Conservation (phyloP, 2,329 filamentous ascomycete species). For the Epichloe baconii region DNA sequence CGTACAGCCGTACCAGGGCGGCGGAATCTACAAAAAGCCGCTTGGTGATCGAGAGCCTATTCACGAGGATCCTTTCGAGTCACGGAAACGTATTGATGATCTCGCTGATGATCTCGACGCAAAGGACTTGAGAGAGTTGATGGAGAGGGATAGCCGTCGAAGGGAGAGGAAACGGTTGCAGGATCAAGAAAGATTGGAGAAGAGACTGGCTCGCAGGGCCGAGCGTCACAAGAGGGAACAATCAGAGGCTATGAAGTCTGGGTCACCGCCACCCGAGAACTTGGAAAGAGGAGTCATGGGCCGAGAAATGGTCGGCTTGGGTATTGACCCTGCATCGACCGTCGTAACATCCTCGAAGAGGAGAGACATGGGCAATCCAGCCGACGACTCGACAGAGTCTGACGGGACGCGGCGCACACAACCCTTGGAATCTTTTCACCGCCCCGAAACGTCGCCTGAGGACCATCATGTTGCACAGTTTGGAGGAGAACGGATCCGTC, state of each 20-base stretch:
- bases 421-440: slow-evolving; percentile 18
- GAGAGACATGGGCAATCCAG: slow-evolving; percentile 14
- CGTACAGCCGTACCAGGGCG: slow-evolving; percentile 31
- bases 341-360: slow-evolving; percentile 43
- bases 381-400: slow-evolving; percentile 13
- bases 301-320: slow-evolving; percentile 42
- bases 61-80: slow-evolving; percentile 46
- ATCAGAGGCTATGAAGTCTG: slow-evolving; percentile 37
- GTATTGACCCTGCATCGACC: slow-evolving; percentile 41
- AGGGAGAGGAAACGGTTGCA: slow-evolving; percentile 58
- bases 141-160: slow-evolving; percentile 78
- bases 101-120: slow-evolving; percentile 79
- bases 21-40: slow-evolving; percentile 37
- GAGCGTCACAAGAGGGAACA: slow-evolving; percentile 52
- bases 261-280: slow-evolving; percentile 39
- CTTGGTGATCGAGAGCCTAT: slow-evolving; percentile 38
- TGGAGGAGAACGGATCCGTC: background rate
- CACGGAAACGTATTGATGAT: slow-evolving; percentile 51
- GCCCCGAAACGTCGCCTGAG: slow-evolving; percentile 13
- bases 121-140: slow-evolving; percentile 68
- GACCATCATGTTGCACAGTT: slow-evolving; percentile 2
- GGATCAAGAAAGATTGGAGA: slow-evolving; percentile 54
- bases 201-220: slow-evolving; percentile 49
- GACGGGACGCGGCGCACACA: slow-evolving; percentile 11
- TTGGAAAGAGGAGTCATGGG: slow-evolving; percentile 48